These are phyloP conservation scores for Moricandia arvensis DNA, from an alignment of 345 rosid species.

Conservation along the genomic window DNA sequence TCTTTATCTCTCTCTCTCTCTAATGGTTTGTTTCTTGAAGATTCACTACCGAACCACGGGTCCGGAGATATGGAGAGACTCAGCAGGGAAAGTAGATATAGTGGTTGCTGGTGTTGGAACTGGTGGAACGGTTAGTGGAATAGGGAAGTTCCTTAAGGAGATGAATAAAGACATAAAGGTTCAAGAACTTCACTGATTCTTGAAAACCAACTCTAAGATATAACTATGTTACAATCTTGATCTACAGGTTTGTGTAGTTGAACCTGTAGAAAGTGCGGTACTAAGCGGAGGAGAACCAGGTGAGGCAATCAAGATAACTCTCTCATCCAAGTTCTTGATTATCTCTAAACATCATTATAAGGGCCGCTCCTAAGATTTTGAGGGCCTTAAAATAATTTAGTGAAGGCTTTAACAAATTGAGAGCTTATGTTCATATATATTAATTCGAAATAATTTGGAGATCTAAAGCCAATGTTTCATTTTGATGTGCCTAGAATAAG, in stretches of 20 bases:
- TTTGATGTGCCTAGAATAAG: too few relatives aligned
- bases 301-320: not conserved
- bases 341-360: not conserved
- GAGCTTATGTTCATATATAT: too few relatives aligned
- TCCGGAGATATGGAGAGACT: slow-evolving; percentile 65
- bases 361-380: too few relatives aligned
- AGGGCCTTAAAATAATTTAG: too few relatives aligned
- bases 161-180: slow-evolving; percentile 64
- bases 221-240: not conserved
- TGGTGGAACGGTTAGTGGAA: slow-evolving; percentile 62
- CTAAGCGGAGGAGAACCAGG: slow-evolving; percentile 40
- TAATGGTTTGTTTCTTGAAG: slow-evolving; percentile 33
- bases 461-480: too few relatives aligned
- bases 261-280: slow-evolving; percentile 36
- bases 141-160: slow-evolving; percentile 69
- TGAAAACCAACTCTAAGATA: not conserved
- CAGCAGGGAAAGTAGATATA: slow-evolving; percentile 56
- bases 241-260: slow-evolving; percentile 32
- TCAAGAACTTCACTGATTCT: not conserved
- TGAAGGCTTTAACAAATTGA: too few relatives aligned
- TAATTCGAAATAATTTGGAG: too few relatives aligned
- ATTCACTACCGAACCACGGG: slow-evolving; percentile 69
- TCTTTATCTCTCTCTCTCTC: not conserved
- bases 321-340: not conserved
- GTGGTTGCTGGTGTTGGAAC: slow-evolving; percentile 57